Conservation (phyloP, 345 rosid species). For the Eucalyptus polyanthemos region DNA sequence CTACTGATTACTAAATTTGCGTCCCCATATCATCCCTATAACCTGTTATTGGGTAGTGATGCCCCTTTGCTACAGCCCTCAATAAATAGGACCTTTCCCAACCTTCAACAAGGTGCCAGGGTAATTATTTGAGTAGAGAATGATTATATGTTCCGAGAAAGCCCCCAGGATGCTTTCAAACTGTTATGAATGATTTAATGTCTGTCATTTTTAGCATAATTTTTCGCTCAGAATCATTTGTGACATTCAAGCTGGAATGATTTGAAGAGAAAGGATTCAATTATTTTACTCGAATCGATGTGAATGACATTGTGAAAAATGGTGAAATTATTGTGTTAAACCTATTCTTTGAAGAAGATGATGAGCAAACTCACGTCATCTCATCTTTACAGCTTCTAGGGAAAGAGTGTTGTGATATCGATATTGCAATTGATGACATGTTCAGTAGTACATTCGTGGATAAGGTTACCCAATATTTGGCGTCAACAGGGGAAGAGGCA, state of each 20-base stretch:
- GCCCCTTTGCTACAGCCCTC: too few species aligned
- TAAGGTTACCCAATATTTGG: constrained; percentile 57
- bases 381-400: constrained; percentile 52
- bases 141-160: background rate
- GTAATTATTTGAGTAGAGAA: background rate
- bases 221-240: background rate
- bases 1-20: too few species aligned
- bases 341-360: background rate
- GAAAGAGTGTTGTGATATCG: constrained; percentile 79
- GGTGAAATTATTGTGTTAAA: background rate
- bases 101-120: too few species aligned
- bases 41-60: too few species aligned
- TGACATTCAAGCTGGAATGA: background rate
- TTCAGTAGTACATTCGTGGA: constrained; percentile 67
- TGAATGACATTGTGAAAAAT: background rate
- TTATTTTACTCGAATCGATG: background rate
- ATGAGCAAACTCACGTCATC: background rate
- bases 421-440: constrained; percentile 81
- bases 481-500: constrained; percentile 43
- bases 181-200: background rate
- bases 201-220: background rate
- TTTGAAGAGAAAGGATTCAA: background rate
- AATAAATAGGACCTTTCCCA: too few species aligned
- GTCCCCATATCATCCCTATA: too few species aligned
- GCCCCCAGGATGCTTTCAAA: background rate